phyloP scores from a whole-genome alignment of 257 asterid genomes.

The Plantago major region DNA sequence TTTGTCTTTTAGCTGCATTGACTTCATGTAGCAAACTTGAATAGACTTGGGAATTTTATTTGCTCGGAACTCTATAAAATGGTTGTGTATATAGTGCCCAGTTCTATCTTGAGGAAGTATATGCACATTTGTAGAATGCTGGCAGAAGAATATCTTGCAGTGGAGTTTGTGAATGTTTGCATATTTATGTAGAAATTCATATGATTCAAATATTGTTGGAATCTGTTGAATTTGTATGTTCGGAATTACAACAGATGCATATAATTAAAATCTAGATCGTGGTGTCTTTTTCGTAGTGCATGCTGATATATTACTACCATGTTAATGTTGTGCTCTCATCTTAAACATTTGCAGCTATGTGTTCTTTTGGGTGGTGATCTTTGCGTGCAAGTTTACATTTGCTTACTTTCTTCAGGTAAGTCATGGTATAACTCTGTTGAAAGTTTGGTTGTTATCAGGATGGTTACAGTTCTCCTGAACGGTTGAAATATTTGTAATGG shows the following conservation, averaged over 20 bases:
- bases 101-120: too few relatives aligned
- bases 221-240: not conserved
- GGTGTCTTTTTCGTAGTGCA: slow-evolving; percentile 9
- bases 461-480: slow-evolving; percentile 16
- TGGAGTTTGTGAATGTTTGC: too few relatives aligned
- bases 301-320: slow-evolving; percentile 5
- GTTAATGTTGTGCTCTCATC: slow-evolving; percentile 4
- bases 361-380: slow-evolving; percentile 89
- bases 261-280: not conserved
- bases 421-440: slow-evolving; percentile 16
- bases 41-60: too few relatives aligned
- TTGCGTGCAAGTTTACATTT: slow-evolving; percentile 83
- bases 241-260: not conserved
- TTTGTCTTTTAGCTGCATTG: too few relatives aligned
- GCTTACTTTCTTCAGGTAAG: slow-evolving; percentile 98
- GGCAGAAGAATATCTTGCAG: too few relatives aligned
- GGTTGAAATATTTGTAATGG: slow-evolving; percentile 14
- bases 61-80: too few relatives aligned
- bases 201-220: not conserved
- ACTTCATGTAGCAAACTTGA: too few relatives aligned
- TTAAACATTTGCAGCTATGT: slow-evolving; percentile 62
- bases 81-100: too few relatives aligned
- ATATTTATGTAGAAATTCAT: too few relatives aligned
- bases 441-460: slow-evolving; percentile 7
- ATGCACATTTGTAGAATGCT: too few relatives aligned